A percentile compares a stretch with the other conserved stretches of the same genome.
Conservation (phyloP, 768 basidiomycete species). For the Lepiota venenata region DNA sequence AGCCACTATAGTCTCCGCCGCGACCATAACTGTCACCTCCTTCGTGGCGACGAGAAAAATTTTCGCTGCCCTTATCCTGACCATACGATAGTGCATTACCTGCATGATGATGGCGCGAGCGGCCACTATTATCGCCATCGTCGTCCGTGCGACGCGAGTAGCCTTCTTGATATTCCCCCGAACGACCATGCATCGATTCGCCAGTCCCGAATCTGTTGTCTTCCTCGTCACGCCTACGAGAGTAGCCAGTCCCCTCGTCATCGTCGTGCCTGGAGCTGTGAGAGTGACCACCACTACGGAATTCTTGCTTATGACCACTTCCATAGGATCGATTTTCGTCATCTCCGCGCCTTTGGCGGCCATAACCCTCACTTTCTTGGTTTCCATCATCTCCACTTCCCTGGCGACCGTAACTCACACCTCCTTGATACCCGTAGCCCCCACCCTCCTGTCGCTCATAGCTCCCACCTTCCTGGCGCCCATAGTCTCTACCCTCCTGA, state of each 20-base stretch:
- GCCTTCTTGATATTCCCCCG: neutral
- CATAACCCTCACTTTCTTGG: slow-evolving; percentile 15
- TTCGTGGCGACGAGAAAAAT: neutral
- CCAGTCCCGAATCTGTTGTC: neutral
- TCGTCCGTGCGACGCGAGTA: slow-evolving; percentile 3
- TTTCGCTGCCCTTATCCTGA: neutral
- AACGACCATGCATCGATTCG: neutral
- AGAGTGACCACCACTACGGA: neutral
- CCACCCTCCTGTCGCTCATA: slow-evolving; percentile 10
- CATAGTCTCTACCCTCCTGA: no score
- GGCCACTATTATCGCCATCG: neutral
- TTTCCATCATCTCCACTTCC: slow-evolving; percentile 1
- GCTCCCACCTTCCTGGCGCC: slow-evolving; percentile 8
- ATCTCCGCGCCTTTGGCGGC: slow-evolving; percentile 13
- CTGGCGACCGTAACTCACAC: neutral
- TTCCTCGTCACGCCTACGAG: neutral
- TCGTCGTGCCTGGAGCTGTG: neutral
- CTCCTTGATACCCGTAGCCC: neutral
- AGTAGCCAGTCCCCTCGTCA: slow-evolving; percentile 3
- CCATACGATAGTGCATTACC: slow-evolving; percentile 16
- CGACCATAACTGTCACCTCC: slow-evolving; percentile 9
- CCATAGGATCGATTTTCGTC: slow-evolving; percentile 15
- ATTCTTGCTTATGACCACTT: neutral
- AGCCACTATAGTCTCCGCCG: slow-evolving; percentile 9
- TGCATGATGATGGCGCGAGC: neutral